Base-by-base conservation (phyloP, 192 early-diverging fungal species). In the Rhizophagus clarus region DNA sequence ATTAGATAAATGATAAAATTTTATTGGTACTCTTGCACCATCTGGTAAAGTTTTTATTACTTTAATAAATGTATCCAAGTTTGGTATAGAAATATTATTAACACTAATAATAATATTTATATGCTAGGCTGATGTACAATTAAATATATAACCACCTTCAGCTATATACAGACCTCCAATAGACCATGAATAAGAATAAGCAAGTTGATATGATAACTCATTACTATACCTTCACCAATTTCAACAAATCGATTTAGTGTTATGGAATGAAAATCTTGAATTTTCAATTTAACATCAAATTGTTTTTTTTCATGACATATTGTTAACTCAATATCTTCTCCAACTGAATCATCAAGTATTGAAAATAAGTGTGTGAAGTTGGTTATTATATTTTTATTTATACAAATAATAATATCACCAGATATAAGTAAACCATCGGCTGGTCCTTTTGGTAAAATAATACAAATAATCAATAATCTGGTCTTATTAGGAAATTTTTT, bases 221-320 rank as follows among this genome's bases (percentile, higher is more conserved):
- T 94, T 87, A 94, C 87, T 68, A 93, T 90, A 42, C 89, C 92
- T 61, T 95, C 96, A 64, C 97, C 96, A 60, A 96, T 89, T 72
- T 95, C 92, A 2, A 98, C 90, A 83, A 93, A 95, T 40, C 92
- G 87, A 76, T 94, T 90, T 2, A 96, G 96, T 7, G 96, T 96
- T 42, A 95, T 91, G 7, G 85, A 84, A 77, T 94, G 92, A 72
- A 95, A 81, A 79, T 95, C 91, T 79, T 95, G 89, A 1, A 94
- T 91, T 56, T 70, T 15, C 1, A 82, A 76, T 28, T 81, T 77
- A n/a, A 90, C 69, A 10, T 87, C 84, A 29, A 85, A 62, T 10
- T 85, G 69, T 60, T 85, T 83, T 31, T 88, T 88, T 56, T 89
- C 90, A 37, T 93, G 90, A 34, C 84, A 81, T 7, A 94, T 85